Evolutionary conservation across 2,329 filamentous ascomycete species (phyloP), one percentile per base, ranked within the genome.

Genomic region (Fusarium haematococcum): DNA sequence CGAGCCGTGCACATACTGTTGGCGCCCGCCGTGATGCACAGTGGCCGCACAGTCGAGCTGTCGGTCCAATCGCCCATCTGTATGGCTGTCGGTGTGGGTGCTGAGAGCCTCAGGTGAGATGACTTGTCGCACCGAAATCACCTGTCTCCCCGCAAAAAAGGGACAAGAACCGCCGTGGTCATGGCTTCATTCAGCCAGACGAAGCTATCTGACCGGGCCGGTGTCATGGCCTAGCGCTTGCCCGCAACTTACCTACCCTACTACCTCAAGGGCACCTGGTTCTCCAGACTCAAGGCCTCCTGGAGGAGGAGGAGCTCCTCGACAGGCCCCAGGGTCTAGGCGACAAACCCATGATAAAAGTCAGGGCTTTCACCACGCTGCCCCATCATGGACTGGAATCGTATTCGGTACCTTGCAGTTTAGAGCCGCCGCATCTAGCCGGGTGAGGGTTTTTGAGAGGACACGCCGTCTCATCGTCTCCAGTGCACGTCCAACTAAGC

Each of bases 31-130:
- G 5, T 5, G 8, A 41, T 54, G 20, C 27, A 75, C 71, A 75
- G 71, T 76, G 20, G 20, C 25, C 25, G 52, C 64, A 70, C 69
- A 48, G 68, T 69, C 25, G 9, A 33, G n/a, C 23, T 50, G 59
- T 59, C 57, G 32, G 41, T 50, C 54, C 61, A 69, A 50, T 60
- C 64, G 52, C 58, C 43, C 57, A 54, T 67, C 58, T 20, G 65
- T 37, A 57, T 69, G 59, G 62, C 58, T 39, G 65, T 77, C 57
- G 67, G 65, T 67, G 70, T 73, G 70, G 65, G 67, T 68, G 69
- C 59, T 58, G 69, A 67, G 70, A 75, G 73, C 69, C 71, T 70
- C 69, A 71, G 74, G 75, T 72, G 66, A 75, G 75, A 73, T 71
- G 61, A 76, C 72, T 56, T 70, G 71, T 78, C 70, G 67, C 70